Evolutionary conservation across 768 basidiomycete genomes (phyloP), one percentile per base, ranked within the genome.

Genomic region (Mycena vulgaris): DNA sequence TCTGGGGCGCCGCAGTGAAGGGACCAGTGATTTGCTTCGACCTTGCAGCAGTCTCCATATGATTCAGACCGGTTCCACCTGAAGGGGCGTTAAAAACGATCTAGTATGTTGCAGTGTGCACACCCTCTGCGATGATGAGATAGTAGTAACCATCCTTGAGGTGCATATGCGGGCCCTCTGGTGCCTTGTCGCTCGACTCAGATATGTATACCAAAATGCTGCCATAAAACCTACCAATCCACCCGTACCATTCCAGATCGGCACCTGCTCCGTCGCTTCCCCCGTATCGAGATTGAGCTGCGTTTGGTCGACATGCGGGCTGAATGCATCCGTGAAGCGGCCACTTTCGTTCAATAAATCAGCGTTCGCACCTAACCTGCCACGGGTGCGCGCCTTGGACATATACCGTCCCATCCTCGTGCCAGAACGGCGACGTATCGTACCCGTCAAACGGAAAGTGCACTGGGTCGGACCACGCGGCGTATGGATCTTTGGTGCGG

Each of bases 111-210:
- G 21, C 10, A 31, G 2, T 30, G 23, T 30, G 23, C 69, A 8
- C n/a, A 74, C 82, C 82, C 69, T 82, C 81, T 1, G 83, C 83
- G 9, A 79, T 77, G 68, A 82, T 66, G 13, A 84, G 76, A 75
- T 84, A 84, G 64, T 82, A 83, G 28, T 68, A 76, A 42, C 75
- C 74, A 47, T 77, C 80, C 72, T 70, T 76, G 42, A 74, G 69
- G 40, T 75, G 76, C 23, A 78, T 72, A 48, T 77, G 77, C 9
- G 77, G 77, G 23, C 77, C 77, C 61, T 78, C 77, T 13, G 77
- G 76, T 21, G 77, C 77, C 75, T 77, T 11, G 37, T 19, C 2
- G 0, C n/a, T 8, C 27, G 10, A 27, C 1, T 66, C 13, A 53
- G 30, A 8, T 48, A 48, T 0, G 33, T 9, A 19, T 21, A 13